A percentile compares a stretch with the other conserved stretches of the same genome.
Evolutionary conservation across 2,329 filamentous ascomycete species (phyloP).

Genomic region (Trichoderma guizhouense): DNA sequence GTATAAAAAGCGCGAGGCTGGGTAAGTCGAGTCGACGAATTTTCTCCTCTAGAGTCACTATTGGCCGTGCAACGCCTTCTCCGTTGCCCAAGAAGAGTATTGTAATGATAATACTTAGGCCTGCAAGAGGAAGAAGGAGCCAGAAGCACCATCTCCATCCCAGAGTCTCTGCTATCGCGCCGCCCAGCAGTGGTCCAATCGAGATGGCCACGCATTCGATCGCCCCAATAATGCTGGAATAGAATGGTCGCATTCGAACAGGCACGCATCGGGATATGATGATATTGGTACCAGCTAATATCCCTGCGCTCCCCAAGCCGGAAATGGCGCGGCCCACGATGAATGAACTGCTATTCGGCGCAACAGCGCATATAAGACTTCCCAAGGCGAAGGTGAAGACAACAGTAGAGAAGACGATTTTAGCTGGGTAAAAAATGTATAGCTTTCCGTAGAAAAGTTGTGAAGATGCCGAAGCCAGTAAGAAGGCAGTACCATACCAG

Average conservation of each 20-base stretch:
- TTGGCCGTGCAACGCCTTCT: background rate
- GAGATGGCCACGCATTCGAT: constrained; percentile 3
- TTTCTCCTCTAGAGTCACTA: background rate
- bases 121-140: background rate
- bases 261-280: background rate
- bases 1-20: background rate
- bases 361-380: background rate
- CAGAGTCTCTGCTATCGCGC: background rate
- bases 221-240: background rate
- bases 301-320: background rate
- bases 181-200: constrained; percentile 10
- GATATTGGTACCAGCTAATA: background rate
- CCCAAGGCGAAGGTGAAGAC: background rate
- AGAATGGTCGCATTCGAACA: background rate
- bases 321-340: constrained; percentile 1
- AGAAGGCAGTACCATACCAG: background rate
- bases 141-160: constrained; percentile 13
- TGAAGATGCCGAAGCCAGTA: background rate
- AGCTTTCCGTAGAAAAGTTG: background rate
- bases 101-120: background rate
- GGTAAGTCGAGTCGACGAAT: background rate
- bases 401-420: background rate
- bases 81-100: background rate
- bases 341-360: background rate
- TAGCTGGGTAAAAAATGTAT: background rate